phyloP scores from a whole-genome alignment of 2,329 filamentous ascomycete species.

The Dactylonectria estremocensis region DNA sequence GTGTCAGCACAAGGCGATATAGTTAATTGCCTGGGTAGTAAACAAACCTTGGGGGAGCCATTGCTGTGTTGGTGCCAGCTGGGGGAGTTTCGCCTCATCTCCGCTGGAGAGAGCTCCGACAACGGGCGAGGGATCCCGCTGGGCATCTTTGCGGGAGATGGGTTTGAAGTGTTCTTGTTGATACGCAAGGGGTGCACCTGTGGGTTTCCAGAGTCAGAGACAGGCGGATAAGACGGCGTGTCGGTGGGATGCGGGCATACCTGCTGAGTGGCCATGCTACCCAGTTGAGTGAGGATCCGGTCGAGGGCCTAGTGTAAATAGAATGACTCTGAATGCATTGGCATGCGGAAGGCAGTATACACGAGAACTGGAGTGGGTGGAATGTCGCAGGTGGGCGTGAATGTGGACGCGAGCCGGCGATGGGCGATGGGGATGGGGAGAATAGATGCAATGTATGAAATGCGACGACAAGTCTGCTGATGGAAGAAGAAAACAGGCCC shows the following conservation, averaged over 20 bases:
- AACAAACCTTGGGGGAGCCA: slow-evolving; percentile 56
- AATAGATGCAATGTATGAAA: slow-evolving; percentile 47
- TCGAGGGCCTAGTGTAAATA: slow-evolving; percentile 39
- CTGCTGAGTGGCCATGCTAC: slow-evolving; percentile 57
- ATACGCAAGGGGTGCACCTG: slow-evolving; percentile 86
- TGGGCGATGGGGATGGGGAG: slow-evolving; percentile 11
- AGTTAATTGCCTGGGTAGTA: slow-evolving; percentile 16
- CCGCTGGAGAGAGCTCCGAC: slow-evolving; percentile 89
- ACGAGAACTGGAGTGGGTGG: slow-evolving; percentile 44
- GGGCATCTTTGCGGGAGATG: slow-evolving; percentile 75
- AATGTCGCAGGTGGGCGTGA: slow-evolving; percentile 50
- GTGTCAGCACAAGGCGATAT: slow-evolving; percentile 50
- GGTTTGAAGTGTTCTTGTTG: slow-evolving; percentile 74
- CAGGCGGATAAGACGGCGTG: slow-evolving; percentile 34
- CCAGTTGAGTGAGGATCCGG: slow-evolving; percentile 41
- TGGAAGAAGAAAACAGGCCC: slow-evolving; percentile 46
- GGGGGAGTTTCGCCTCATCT: slow-evolving; percentile 91
- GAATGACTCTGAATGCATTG: slow-evolving; percentile 54
- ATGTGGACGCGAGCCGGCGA: slow-evolving; percentile 27
- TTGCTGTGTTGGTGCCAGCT: slow-evolving; percentile 88
- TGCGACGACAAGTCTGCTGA: slow-evolving; percentile 41
- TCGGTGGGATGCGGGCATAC: slow-evolving; percentile 50
- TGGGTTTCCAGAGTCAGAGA: slow-evolving; percentile 41
- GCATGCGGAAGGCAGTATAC: slow-evolving; percentile 48
- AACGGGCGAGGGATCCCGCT: slow-evolving; percentile 80